Conservation (phyloP, 1,284 basidiomycete genomes). For the Boletus mariae region DNA sequence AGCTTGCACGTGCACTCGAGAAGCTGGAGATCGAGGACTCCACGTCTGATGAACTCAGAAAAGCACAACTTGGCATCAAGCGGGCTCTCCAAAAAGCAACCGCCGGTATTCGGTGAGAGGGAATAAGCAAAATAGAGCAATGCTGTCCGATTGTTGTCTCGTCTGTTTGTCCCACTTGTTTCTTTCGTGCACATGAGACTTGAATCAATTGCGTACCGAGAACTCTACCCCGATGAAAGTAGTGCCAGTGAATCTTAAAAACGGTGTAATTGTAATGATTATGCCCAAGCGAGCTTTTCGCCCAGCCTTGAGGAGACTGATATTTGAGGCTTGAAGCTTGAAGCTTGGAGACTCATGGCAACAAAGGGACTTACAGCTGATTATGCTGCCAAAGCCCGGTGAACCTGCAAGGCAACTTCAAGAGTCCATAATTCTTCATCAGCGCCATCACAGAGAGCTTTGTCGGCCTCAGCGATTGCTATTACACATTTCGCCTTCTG, state of each 20-base stretch:
- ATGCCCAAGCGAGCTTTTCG: neutral
- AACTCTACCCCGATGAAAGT: neutral
- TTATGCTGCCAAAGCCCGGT: conserved; percentile 52
- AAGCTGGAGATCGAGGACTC: conserved; percentile 95
- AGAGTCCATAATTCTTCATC: conserved; percentile 97
- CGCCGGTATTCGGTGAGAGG: conserved; percentile 70
- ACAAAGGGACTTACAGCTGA: neutral
- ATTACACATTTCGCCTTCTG: conserved; percentile 84
- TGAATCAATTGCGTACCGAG: conserved; percentile 6
- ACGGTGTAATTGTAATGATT: neutral
- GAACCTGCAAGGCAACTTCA: conserved; percentile 77
- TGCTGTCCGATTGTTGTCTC: conserved; percentile 8
- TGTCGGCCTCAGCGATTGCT: conserved; percentile 92
- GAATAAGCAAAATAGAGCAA: conserved; percentile 18
- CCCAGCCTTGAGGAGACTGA: neutral
- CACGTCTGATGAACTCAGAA: conserved; percentile 88
- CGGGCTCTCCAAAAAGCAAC: conserved; percentile 95
- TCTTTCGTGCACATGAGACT: conserved; percentile 6
- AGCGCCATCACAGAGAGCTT: conserved; percentile 94
- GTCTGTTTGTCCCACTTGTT: conserved; percentile 6
- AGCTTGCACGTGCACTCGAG: conserved; percentile 94
- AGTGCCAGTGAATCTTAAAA: neutral
- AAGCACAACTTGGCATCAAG: conserved; percentile 89
- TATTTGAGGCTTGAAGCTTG: neutral
- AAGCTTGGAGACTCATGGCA: neutral